Conservation (phyloP, 2,329 filamentous ascomycete species). For the Cordyceps javanica region DNA sequence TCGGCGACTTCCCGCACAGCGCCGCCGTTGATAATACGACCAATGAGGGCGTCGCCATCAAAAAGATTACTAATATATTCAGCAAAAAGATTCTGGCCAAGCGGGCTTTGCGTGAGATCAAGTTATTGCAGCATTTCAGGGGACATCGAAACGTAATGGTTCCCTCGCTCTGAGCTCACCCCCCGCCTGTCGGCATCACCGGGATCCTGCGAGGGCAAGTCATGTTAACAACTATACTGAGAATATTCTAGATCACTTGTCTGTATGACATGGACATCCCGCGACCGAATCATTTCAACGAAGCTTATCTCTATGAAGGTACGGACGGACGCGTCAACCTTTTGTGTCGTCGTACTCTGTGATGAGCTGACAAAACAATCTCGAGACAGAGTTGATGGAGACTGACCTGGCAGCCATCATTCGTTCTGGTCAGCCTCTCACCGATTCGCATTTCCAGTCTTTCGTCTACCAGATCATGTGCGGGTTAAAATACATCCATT, state of each 20-base stretch:
- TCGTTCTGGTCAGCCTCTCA: slow-evolving; percentile 90
- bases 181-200: too few species aligned
- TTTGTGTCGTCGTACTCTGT: too few species aligned
- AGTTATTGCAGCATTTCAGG: slow-evolving; percentile 95
- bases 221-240: too few species aligned
- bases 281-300: slow-evolving; percentile 94
- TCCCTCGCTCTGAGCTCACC: too few species aligned
- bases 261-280: slow-evolving; percentile 99
- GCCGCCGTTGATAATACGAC: slow-evolving; percentile 89
- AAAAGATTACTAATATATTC: slow-evolving; percentile 99
- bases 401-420: slow-evolving; percentile 98
- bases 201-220: too few species aligned
- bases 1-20: slow-evolving; percentile 50
- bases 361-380: background rate
- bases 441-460: slow-evolving; percentile 98
- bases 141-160: slow-evolving; percentile 69
- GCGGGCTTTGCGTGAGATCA: slow-evolving; percentile 95
- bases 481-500: slow-evolving; percentile 98
- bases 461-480: slow-evolving; percentile 99
- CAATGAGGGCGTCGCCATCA: slow-evolving; percentile 92
- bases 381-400: slow-evolving; percentile 82
- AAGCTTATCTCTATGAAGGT: slow-evolving; percentile 99
- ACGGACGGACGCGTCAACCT: slow-evolving; percentile 26
- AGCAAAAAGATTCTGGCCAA: slow-evolving; percentile 99
- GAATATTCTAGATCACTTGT: slow-evolving; percentile 92